Conservation (phyloP, 352 stramenopile species). For the Halophytophthora polymorphica region DNA sequence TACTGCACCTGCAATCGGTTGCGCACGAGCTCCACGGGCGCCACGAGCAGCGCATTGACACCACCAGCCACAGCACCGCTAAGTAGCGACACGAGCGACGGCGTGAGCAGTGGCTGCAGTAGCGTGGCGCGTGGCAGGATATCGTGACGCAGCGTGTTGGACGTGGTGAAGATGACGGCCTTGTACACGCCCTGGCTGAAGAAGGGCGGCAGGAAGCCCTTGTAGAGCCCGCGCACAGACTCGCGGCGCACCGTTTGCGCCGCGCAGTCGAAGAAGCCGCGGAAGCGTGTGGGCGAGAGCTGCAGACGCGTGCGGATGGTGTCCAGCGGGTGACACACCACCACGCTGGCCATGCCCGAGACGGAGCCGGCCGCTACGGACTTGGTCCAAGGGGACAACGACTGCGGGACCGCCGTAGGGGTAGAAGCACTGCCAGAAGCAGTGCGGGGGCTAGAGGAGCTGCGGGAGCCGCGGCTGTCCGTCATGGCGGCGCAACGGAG, state of each 20-base stretch:
- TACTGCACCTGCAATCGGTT: constrained; percentile 83
- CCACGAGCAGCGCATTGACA: constrained; percentile 70
- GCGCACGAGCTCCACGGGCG: constrained; percentile 76
- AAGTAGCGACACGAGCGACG: constrained; percentile 38
- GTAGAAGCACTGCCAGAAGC: too few species aligned
- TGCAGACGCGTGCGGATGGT: constrained; percentile 86
- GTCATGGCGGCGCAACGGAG: too few species aligned
- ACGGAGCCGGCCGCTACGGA: constrained; percentile 75
- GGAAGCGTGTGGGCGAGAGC: constrained; percentile 59
- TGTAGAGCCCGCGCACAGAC: constrained; percentile 70
- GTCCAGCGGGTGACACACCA: constrained; percentile 82
- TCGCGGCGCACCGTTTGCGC: constrained; percentile 60
- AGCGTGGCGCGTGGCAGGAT: constrained; percentile 33
- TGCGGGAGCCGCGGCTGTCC: too few species aligned
- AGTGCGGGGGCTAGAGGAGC: too few species aligned
- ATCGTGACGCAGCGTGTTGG: constrained; percentile 52
- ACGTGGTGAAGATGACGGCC: constrained; percentile 85
- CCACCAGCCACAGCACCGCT: constrained; percentile 56
- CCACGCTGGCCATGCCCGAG: constrained; percentile 79
- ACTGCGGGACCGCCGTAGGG: neutral
- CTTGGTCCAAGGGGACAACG: constrained; percentile 57
- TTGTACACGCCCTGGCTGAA: constrained; percentile 88
- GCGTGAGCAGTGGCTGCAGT: constrained; percentile 38
- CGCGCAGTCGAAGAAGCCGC: constrained; percentile 60
- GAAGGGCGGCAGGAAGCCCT: constrained; percentile 83